Percentiles rank a stretch among this genome's conserved stretches.
Conservation (phyloP, 257 asterid species). For the Echites panduratus region DNA sequence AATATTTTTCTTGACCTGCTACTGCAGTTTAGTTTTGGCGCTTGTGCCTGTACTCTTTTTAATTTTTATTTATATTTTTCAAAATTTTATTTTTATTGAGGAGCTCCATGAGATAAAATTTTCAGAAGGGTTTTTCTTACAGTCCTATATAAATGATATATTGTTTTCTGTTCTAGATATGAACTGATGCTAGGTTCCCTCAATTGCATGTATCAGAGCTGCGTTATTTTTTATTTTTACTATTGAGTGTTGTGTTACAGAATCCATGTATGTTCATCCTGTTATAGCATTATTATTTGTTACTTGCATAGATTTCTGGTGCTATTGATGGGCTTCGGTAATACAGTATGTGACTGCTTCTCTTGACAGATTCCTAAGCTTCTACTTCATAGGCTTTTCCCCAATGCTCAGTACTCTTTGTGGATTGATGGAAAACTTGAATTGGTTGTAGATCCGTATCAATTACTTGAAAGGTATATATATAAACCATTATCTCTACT, state of each 20-base stretch:
- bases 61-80: not conserved
- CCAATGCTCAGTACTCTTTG: conserved; percentile 72
- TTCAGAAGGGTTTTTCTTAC: not conserved
- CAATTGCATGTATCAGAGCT: not conserved
- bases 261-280: not conserved
- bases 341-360: conserved; percentile 7
- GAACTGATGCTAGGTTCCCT: not conserved
- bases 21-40: not conserved
- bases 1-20: not conserved
- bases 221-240: not conserved
- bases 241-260: not conserved
- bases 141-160: not conserved
- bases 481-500: not conserved
- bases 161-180: not conserved
- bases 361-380: conserved; percentile 79
- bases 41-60: not conserved
- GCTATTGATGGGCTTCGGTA: not conserved
- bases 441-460: conserved; percentile 85
- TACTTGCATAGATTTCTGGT: not conserved
- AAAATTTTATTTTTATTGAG: not conserved
- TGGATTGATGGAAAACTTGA: conserved; percentile 97
- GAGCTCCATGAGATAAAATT: not conserved
- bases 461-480: conserved; percentile 78
- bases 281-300: not conserved
- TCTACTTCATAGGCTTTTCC: conserved; percentile 83